A percentile compares a stretch with the other conserved stretches of the same genome.
Evolutionary conservation across 1,284 basidiomycete species (phyloP).

Genomic region (Schizophyllum amplum): DNA sequence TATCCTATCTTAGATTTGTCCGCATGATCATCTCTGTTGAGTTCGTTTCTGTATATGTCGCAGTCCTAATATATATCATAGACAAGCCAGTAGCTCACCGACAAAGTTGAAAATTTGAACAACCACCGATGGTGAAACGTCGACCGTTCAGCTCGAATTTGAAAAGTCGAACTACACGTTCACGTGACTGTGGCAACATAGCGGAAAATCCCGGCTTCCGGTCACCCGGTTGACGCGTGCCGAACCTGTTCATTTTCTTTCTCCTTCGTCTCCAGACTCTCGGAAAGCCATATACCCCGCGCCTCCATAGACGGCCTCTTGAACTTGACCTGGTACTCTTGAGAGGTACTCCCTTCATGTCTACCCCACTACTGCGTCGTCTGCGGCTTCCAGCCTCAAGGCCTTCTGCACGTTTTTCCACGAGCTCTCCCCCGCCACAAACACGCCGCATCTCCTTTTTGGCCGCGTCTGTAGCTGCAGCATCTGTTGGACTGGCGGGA

Average conservation of each 20-base stretch:
- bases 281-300: not conserved
- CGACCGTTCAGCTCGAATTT: too few relatives aligned
- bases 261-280: not conserved
- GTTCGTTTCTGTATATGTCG: too few relatives aligned
- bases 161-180: not conserved
- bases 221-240: not conserved
- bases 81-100: too few relatives aligned
- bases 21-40: too few relatives aligned
- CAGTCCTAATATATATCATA: too few relatives aligned
- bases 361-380: not conserved
- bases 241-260: not conserved
- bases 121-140: too few relatives aligned
- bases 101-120: too few relatives aligned
- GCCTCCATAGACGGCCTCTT: not conserved
- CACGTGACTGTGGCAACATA: not conserved
- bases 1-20: too few relatives aligned
- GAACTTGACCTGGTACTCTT: not conserved
- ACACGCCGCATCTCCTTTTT: not conserved
- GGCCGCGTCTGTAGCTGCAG: not conserved
- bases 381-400: not conserved
- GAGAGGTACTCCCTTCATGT: not conserved
- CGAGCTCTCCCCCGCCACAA: not conserved
- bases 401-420: not conserved
- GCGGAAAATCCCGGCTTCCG: not conserved
- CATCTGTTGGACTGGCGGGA: conserved; percentile 20